Evolutionary conservation across 2,329 filamentous ascomycete species (phyloP), one percentile per base, ranked within the genome.

Genomic region (Colletotrichum euphorbiae): DNA sequence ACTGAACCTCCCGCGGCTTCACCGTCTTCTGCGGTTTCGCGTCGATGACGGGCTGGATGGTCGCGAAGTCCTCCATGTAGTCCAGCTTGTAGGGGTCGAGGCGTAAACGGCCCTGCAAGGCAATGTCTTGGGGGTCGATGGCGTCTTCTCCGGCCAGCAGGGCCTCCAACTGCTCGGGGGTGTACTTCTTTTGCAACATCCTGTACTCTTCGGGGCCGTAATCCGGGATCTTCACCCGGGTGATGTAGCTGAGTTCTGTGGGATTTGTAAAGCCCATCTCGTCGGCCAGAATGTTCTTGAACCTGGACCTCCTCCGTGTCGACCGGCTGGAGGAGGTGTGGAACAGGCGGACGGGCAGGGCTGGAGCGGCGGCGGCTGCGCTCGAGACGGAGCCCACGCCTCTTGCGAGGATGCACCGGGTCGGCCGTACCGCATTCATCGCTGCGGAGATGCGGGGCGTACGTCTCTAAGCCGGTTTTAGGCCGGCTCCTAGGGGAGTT

Each of bases 61-160:
- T 86, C 68, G 91, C 88, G 75, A 97, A 91, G 78, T 97, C 93
- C 77, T 98, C 94, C 62, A 95, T 81, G 78, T 97, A 96, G 69
- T 88, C 84, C 56, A 94, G 82, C 60, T 84, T 84, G 83, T 93
- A 92, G 8, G 89, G 86, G 77, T 97, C 94, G 62, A 83, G 85
- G 69, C 93, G 90, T 73, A 92, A 79, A 48, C 88, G 85, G 71
- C 90, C 92, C 80, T 96, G 91, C 38, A 88, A 84, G 46, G 90
- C 84, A 76, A 98, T 77, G 79, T 98, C 93, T 72, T 89, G 84
- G 9, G 90, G 82, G 75, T 91, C 86, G 77, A 98, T 90, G 72
- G 91, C 89, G 69, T 86, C 82, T 80, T 98, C 94, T 74, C 91
- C 94, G 54, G 92, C 91, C 80, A 92, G 85, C 76, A 98, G 89